Percentiles rank a stretch among this genome's conserved stretches.
Conservation (phyloP, 2,329 filamentous ascomycete genomes). For the Chaetomiaceae sp. region DNA sequence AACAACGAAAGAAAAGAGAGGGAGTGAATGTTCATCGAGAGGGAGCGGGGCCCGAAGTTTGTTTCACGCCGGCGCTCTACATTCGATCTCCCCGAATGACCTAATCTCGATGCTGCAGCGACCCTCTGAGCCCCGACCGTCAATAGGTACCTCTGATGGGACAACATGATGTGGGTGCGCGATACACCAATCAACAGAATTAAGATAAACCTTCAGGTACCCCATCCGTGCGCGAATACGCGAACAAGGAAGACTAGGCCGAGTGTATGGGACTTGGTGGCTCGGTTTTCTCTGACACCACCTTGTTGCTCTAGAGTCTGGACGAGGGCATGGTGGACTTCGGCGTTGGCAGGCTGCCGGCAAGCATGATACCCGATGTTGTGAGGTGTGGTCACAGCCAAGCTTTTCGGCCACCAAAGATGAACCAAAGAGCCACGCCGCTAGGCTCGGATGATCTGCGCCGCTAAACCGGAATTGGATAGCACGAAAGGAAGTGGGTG, state of each 20-base stretch:
- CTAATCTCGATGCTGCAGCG: conserved; percentile 28
- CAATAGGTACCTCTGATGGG: conserved; percentile 11
- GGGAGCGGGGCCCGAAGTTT: neutral
- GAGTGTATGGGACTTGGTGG: neutral
- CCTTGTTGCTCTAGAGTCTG: neutral
- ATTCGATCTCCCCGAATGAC: conserved; percentile 12
- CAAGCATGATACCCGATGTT: neutral
- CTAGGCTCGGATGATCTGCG: conserved; percentile 4
- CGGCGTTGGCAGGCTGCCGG: neutral
- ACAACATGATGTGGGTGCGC: conserved; percentile 15
- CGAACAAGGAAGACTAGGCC: neutral
- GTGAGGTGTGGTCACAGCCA: conserved; percentile 3
- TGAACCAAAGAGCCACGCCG: neutral
- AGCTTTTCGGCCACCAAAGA: neutral
- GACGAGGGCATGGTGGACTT: neutral
- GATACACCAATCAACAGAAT: neutral
- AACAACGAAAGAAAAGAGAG: neutral
- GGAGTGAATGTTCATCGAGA: neutral
- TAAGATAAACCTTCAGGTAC: neutral
- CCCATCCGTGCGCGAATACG: neutral
- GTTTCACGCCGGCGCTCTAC: conserved; percentile 4
- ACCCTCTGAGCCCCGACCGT: conserved; percentile 12
- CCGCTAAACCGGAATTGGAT: conserved; percentile 6
- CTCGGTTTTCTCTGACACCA: neutral
- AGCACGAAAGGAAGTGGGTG: neutral